phyloP scores from a whole-genome alignment of 345 rosid species.

The Lagerstroemia speciosa region DNA sequence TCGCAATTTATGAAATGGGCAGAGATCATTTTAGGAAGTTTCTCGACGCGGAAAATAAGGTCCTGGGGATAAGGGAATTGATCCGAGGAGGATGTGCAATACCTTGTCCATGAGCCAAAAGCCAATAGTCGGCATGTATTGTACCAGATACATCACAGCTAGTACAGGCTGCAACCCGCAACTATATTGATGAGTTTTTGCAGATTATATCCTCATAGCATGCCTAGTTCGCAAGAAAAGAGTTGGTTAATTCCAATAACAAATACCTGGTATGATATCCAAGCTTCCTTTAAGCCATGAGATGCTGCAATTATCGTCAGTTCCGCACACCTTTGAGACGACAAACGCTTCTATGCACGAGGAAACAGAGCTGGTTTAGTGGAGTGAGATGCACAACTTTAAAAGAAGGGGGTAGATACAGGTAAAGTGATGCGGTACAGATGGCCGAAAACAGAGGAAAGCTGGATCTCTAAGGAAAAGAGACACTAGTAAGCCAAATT shows the following conservation, averaged over 20 bases:
- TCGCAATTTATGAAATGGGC: background rate
- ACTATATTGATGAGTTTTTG: background rate
- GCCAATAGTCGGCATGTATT: constrained; percentile 77
- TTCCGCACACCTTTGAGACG: constrained; percentile 82
- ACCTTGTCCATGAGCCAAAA: constrained; percentile 98
- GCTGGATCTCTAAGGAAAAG: background rate
- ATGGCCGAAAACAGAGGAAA: background rate
- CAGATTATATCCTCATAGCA: background rate
- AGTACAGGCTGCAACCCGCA: constrained; percentile 73
- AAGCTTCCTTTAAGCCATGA: constrained; percentile 82
- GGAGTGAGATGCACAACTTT: background rate
- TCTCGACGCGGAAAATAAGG: background rate
- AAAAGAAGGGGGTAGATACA: background rate
- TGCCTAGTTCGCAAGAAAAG: background rate
- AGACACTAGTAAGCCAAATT: background rate
- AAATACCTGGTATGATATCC: constrained; percentile 88
- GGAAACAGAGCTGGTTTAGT: background rate
- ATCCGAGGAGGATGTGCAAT: constrained; percentile 8
- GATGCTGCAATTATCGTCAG: constrained; percentile 72
- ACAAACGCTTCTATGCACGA: constrained; percentile 55
- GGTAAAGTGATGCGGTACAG: background rate
- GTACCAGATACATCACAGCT: constrained; percentile 81
- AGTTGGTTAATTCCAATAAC: background rate
- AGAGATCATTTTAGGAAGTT: background rate
- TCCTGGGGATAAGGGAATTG: background rate